A percentile compares a stretch with the other conserved stretches of the same genome.
Conservation (phyloP, 2,329 filamentous ascomycete species). For the Hirsutella rhossiliensis region DNA sequence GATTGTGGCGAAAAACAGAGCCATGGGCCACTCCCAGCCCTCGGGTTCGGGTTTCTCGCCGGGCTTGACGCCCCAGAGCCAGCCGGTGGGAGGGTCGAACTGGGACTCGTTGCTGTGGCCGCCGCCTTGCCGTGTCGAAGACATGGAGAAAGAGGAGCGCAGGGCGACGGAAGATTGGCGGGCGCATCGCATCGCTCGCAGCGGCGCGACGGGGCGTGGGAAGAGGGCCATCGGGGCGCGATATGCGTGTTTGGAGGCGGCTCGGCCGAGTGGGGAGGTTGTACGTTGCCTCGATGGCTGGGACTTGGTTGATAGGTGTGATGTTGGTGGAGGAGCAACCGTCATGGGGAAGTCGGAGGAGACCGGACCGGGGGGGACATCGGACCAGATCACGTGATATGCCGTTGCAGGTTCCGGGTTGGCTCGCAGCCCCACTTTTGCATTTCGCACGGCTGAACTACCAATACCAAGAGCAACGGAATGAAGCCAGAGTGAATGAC, state of each 20-base stretch:
- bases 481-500: too few species aligned
- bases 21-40: constrained; percentile 85
- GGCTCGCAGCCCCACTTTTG: too few species aligned
- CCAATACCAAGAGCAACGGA: too few species aligned
- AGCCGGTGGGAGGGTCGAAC: constrained; percentile 83
- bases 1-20: constrained; percentile 73
- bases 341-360: too few species aligned
- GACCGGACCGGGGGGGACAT: too few species aligned
- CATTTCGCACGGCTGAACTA: too few species aligned
- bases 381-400: too few species aligned
- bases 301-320: too few species aligned
- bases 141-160: constrained; percentile 30
- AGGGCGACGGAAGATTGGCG: constrained; percentile 17
- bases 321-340: too few species aligned
- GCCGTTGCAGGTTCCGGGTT: too few species aligned
- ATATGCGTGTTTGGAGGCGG: neutral
- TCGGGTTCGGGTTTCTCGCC: constrained; percentile 93
- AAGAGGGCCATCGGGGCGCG: constrained; percentile 21
- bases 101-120: constrained; percentile 50
- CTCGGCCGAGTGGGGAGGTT: constrained; percentile 10
- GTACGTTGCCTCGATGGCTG: constrained; percentile 16
- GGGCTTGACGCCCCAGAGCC: constrained; percentile 88
- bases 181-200: constrained; percentile 24
- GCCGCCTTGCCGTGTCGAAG: constrained; percentile 27
- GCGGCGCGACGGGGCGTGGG: constrained; percentile 22